Evolutionary conservation across 2,329 filamentous ascomycete genomes (phyloP), one percentile per base, ranked within the genome.

Genomic region (Talaromyces sp.): DNA sequence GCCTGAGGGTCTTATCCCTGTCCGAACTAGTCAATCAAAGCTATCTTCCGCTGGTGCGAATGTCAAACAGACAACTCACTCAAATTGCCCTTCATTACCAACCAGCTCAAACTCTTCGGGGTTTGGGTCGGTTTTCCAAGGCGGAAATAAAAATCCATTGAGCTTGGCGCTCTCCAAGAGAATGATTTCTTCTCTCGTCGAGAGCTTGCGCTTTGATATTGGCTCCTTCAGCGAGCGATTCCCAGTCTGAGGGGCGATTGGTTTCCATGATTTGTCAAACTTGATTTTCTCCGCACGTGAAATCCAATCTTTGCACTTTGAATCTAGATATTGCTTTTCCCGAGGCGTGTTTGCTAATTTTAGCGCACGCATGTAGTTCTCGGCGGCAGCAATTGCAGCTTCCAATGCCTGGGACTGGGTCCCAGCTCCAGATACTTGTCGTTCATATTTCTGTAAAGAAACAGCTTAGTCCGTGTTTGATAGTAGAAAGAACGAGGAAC

Each of bases 131-230:
- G 77, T 78, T n/a, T 85, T 85, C 95, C 95, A 99, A 0, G 91
- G 92, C 11, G 91, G 92, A 70, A 97, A 98, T 22, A 90, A 84
- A 72, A 88, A 90, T 0, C 90, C 92, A 74, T 97, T 92, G 22
- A 99, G 83, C 64, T 88, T 89, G 4, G 93, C 95, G 3, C 89
- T 88, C 72, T 89, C 88, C 1, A 91, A 81, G 8, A 98, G 78
- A 60, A 97, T 88, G 34, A 91, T 89, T 72, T 93, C 85, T 76
- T 97, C 93, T 17, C 84, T 83, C 4, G 85, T 90, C 2, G 91
- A 85, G 15, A 91, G 81, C 65, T 85, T 82, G 62, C 91, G 85
- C 10, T 80, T 84, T 27, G 86, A 87, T 2, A 77, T 67, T 1
- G 85, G 85, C 68, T 83, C 81, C 53, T 74, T 77, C 40, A 83